phyloP scores from a whole-genome alignment of 2,329 filamentous ascomycete species.

The Alternaria burnsii region DNA sequence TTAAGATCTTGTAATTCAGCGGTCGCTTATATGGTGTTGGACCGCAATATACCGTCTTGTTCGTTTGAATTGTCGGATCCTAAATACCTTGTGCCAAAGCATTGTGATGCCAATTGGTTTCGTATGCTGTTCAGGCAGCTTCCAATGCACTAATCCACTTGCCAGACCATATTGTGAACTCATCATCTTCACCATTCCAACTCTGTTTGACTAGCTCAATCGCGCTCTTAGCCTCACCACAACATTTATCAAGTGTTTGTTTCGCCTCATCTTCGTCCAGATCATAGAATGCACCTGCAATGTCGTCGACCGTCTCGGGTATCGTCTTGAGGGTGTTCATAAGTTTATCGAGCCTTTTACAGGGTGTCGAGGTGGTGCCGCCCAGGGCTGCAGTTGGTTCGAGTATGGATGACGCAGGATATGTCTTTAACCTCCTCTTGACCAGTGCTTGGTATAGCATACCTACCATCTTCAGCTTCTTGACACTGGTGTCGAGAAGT shows the following conservation, averaged over 20 bases:
- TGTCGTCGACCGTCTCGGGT: constrained; percentile 73
- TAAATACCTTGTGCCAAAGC: not conserved
- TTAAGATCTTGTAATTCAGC: not conserved
- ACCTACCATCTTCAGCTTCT: constrained; percentile 71
- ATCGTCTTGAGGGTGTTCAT: constrained; percentile 66
- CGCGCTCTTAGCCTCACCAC: constrained; percentile 65
- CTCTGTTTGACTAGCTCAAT: constrained; percentile 64
- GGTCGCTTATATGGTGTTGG: not conserved
- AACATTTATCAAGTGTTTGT: constrained; percentile 65
- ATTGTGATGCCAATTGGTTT: not conserved
- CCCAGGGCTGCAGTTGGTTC: constrained; percentile 15
- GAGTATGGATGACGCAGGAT: constrained; percentile 46
- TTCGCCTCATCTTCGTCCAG: constrained; percentile 68
- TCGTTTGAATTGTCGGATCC: not conserved
- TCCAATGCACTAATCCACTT: constrained; percentile 61
- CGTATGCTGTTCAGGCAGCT: constrained; percentile 25
- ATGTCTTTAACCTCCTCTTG: constrained; percentile 72
- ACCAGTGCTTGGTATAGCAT: constrained; percentile 74
- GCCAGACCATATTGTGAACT: constrained; percentile 79
- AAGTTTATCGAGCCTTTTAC: constrained; percentile 61
- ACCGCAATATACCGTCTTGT: not conserved
- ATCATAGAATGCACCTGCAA: constrained; percentile 77
- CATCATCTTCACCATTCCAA: constrained; percentile 74
- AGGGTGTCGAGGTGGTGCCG: constrained; percentile 18
- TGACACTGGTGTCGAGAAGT: constrained; percentile 70